Evolutionary conservation across 192 early-diverging fungal species (phyloP), one percentile per base, ranked within the genome.

Genomic region (Tieghemiomyces parasiticus): DNA sequence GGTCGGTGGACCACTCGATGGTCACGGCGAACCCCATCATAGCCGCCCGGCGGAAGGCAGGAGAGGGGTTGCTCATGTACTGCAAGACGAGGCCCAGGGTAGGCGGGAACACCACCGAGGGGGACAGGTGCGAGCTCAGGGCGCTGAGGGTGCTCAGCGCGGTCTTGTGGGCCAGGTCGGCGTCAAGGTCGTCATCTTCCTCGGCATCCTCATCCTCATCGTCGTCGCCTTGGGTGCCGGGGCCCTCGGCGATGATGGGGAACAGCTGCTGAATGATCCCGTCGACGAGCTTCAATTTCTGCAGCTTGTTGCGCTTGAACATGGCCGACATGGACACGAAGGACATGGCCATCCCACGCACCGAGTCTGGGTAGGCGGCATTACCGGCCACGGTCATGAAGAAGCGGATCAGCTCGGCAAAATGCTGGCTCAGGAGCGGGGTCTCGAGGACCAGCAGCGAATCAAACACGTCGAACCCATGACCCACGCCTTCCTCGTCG

Each of bases 391-490:
- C 77, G 45, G 63, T 76, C 58, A 88, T 73, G 69, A 88, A 86
- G 61, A 95, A 91, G 55, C 86, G 74, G 48, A 95, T 78, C 50
- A 95, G 74, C 51, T 90, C 80, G 44, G 78, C 71, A 63, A 95
- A 68, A 60, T 93, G 87, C 49, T 78, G 80, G 38, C 82, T 83
- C 29, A 94, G 68, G 32, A 94, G 66, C 46, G 90, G 90, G 20
- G 84, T 65, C 64, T 94, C 92, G 58, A 89, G 72, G 60, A 86
- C 69, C 29, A 95, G 72, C 54, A 95, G 72, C 20, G 73, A 74
- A 70, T 92, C 87, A 70, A 95, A 86, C 16, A 95, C 86, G 63
- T 91, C 91, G 63, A 92, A 91, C 59, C 89, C 86, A 60, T 84
- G 78, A 31, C 74, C 75, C 16, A 84, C 82, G 47, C 71, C 81